Conservation (phyloP, 768 basidiomycete genomes). For the Tricholoma furcatifolium region DNA sequence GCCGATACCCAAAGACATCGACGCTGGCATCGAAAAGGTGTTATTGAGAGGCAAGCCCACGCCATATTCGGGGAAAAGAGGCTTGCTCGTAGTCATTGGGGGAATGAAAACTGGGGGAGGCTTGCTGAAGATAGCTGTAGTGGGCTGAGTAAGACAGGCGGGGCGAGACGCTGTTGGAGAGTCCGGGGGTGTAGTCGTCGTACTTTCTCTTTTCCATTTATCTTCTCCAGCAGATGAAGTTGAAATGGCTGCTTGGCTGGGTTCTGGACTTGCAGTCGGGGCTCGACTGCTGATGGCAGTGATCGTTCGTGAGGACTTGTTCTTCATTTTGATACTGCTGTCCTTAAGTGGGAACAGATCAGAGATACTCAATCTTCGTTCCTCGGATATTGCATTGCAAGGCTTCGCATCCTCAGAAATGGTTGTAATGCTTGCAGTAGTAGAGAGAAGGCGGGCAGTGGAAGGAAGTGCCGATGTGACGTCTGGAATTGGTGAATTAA, state of each 20-base stretch:
- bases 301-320: conserved; percentile 25
- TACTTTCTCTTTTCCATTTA: conserved; percentile 31
- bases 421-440: neutral
- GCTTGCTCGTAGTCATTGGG: conserved; percentile 25
- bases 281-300: conserved; percentile 15
- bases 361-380: conserved; percentile 53
- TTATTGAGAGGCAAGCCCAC: conserved; percentile 33
- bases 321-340: conserved; percentile 32
- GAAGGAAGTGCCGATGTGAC: conserved; percentile 5
- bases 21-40: conserved; percentile 41
- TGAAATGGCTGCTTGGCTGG: conserved; percentile 3
- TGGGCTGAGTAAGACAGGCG: conserved; percentile 30
- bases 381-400: conserved; percentile 9
- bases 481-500: no score
- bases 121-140: conserved; percentile 61
- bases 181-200: conserved; percentile 56
- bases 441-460: conserved; percentile 1
- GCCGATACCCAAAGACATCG: conserved; percentile 45
- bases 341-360: conserved; percentile 50
- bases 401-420: neutral
- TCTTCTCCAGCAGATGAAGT: conserved; percentile 2
- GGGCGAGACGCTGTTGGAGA: conserved; percentile 47
- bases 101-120: conserved; percentile 51
- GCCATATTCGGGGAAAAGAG: conserved; percentile 25
- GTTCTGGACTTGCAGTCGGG: neutral